Percentiles rank a stretch among this genome's conserved stretches.
phyloP scores from a whole-genome alignment of 495 filamentous ascomycete genomes.

The Aspergillus nanangensis region DNA sequence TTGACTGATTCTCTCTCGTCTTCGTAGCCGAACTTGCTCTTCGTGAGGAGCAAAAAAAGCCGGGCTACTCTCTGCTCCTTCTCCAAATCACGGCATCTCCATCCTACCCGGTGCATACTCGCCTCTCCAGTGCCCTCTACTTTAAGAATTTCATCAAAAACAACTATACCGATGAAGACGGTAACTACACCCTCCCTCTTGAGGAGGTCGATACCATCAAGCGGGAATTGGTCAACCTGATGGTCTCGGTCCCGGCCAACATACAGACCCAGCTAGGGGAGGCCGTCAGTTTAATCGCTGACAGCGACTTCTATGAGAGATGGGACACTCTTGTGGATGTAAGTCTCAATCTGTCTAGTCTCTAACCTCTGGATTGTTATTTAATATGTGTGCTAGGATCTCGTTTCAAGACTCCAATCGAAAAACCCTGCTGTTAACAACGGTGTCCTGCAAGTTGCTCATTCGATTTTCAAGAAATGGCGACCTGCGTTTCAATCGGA shows the following conservation, averaged over 20 bases:
- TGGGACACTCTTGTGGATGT: conserved; percentile 92
- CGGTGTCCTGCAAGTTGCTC: conserved; percentile 92
- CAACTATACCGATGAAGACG: conserved; percentile 91
- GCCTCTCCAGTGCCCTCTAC: conserved; percentile 86
- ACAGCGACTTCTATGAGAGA: conserved; percentile 92
- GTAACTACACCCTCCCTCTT: conserved; percentile 76
- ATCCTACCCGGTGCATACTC: conserved; percentile 62
- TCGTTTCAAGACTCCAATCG: conserved; percentile 78
- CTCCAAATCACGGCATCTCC: conserved; percentile 82
- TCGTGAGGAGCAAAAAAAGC: conserved; percentile 68
- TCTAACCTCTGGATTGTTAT: background rate
- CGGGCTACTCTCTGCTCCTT: conserved; percentile 80
- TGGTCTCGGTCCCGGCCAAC: conserved; percentile 82
- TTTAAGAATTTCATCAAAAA: conserved; percentile 98
- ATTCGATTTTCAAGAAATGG: conserved; percentile 98
- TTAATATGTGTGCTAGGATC: conserved; percentile 50
- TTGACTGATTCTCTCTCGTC: conserved; percentile 9
- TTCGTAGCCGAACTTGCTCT: conserved; percentile 72
- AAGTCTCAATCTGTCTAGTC: conserved; percentile 14
- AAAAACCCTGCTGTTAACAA: conserved; percentile 78
- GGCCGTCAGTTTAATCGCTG: conserved; percentile 92
- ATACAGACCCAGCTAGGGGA: conserved; percentile 95
- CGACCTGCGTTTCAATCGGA: conserved; percentile 88
- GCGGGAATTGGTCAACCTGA: conserved; percentile 86
- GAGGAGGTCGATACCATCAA: conserved; percentile 88